A percentile compares a stretch with the other conserved stretches of the same genome.
These are phyloP conservation scores for Sergeia podlipaevii DNA, from an alignment of 208 protist species.

Conservation along the genomic window DNA sequence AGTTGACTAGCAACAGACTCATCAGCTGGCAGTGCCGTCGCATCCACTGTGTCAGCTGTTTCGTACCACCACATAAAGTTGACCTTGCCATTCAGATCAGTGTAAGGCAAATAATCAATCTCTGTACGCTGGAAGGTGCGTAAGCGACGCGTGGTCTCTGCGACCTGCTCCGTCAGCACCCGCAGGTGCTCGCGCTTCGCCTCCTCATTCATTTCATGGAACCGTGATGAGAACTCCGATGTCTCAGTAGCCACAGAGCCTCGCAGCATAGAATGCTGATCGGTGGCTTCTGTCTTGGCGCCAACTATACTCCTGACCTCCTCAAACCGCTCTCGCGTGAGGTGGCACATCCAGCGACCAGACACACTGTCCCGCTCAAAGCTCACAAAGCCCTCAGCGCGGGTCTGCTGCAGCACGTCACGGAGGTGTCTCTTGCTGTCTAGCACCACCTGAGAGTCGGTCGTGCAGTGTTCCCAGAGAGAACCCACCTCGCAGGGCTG, in stretches of 20 bases:
- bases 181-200: slow-evolving; percentile 60
- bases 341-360: slow-evolving; percentile 65
- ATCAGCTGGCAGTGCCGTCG: slow-evolving; percentile 29
- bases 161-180: slow-evolving; percentile 62
- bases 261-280: slow-evolving; percentile 42
- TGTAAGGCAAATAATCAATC: slow-evolving; percentile 91
- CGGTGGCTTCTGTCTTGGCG: slow-evolving; percentile 34
- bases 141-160: slow-evolving; percentile 62
- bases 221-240: slow-evolving; percentile 45
- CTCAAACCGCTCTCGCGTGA: slow-evolving; percentile 84
- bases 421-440: slow-evolving; percentile 91
- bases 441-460: slow-evolving; percentile 79
- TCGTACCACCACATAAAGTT: slow-evolving; percentile 95
- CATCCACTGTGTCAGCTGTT: slow-evolving; percentile 37
- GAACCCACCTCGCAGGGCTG: slow-evolving; percentile 85
- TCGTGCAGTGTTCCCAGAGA: slow-evolving; percentile 79
- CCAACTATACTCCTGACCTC: slow-evolving; percentile 67
- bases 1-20: slow-evolving; percentile 9
- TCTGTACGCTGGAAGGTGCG: slow-evolving; percentile 75
- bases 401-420: slow-evolving; percentile 80
- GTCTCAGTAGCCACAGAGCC: slow-evolving; percentile 62
- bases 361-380: slow-evolving; percentile 78
- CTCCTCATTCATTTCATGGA: slow-evolving; percentile 65
- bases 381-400: slow-evolving; percentile 81
- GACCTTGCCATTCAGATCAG: slow-evolving; percentile 89